Base-by-base conservation (phyloP, 2,329 filamentous ascomycete species). In the Penicillium glabrum region DNA sequence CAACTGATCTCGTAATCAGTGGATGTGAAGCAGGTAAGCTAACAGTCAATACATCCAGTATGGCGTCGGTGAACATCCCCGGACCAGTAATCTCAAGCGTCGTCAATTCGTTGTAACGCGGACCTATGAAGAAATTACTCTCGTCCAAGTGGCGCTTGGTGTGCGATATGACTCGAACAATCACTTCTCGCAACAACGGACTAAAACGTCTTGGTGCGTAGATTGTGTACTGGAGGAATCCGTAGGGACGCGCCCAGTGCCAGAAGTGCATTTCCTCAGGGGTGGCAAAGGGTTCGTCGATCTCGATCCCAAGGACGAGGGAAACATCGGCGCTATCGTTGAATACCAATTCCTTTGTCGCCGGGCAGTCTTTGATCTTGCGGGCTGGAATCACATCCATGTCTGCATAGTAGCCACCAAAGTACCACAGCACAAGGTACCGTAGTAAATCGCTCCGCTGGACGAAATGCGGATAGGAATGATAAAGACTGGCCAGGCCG, bases 401-500 rank as follows among this genome's bases (percentile, higher is more conserved):
- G 31, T 75, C 72, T 13, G 71, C 67, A 43, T 74, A 75, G 56
- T 69, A 73, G 27, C 72, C 72, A 13, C 72, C 72, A 26, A 68
- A 65, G 53, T 73, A 72, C 69, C 72, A 75, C 5, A 75, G 55
- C 3, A 75, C 56, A 4, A 75, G 60, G 45, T 74, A 75, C 16
- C 72, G 71, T 13, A 77, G 60, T 62, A 77, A 23, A 72, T 87
- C 43, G 79, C 86, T 41, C 79, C 84, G 5, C 70, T 79, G 57
- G 69, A 82, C 60, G 73, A 80, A 14, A 76, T 88, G 61, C 0
- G 71, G 71, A 31, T 72, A 73, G 37, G 68, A 67, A 31, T 67
- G 58, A 56, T 72, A 74, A 3, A 68, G 29, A 1, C 43, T 56
- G 19, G 60, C 57, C 8, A 74, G 62, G 3, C 68, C 67, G 4